These are phyloP conservation scores for Aurantiochytrium sp. DNA, from an alignment of 108 stramenopile species.

Conservation along the genomic window DNA sequence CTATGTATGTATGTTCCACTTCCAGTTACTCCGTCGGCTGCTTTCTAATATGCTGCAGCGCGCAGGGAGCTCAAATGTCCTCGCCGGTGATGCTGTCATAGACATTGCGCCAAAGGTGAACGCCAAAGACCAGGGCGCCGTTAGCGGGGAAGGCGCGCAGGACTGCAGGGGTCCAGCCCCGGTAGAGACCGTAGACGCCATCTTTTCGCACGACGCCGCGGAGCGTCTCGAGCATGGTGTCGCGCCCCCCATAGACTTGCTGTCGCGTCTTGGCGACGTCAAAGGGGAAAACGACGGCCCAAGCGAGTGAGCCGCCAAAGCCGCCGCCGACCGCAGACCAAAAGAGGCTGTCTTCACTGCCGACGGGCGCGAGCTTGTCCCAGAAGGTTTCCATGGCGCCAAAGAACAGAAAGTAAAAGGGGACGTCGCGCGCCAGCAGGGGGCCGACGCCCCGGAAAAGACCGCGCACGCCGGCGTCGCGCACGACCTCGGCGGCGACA, in stretches of 20 bases:
- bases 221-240: not conserved
- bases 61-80: not conserved
- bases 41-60: too few species aligned
- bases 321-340: constrained; percentile 12
- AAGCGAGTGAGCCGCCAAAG: constrained; percentile 30
- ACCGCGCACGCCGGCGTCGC: not conserved
- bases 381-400: constrained; percentile 26
- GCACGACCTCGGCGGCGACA: not conserved
- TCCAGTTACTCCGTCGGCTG: too few species aligned
- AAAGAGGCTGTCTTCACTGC: not conserved
- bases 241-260: not conserved
- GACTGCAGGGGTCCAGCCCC: constrained; percentile 35
- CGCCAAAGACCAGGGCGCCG: constrained; percentile 30
- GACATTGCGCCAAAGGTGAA: constrained; percentile 2
- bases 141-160: constrained; percentile 40
- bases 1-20: too few species aligned
- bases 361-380: not conserved
- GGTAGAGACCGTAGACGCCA: constrained; percentile 25
- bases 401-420: constrained; percentile 41
- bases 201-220: not conserved
- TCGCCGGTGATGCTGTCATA: not conserved
- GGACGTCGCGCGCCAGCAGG: constrained; percentile 37
- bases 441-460: constrained; percentile 16
- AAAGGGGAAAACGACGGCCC: constrained; percentile 36
- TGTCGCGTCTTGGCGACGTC: constrained; percentile 29